Base-by-base conservation (phyloP, 306 rosid genomes). In the Gillenia trifoliata region DNA sequence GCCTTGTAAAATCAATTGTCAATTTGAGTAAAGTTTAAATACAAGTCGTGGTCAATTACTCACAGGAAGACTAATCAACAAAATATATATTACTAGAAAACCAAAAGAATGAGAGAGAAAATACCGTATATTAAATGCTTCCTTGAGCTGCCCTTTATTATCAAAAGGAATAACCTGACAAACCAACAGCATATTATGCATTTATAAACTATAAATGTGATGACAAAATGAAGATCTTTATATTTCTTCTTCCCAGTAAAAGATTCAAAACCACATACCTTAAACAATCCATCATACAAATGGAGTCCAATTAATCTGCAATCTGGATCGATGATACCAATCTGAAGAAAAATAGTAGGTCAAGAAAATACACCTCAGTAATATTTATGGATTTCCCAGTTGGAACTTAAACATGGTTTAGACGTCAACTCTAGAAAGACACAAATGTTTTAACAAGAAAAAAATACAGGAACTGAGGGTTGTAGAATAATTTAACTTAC, bases 271-370 rank as follows among this genome's bases (percentile, higher is more conserved):
- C 62, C 64, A 67, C 86, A 47, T 78, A 92, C 99, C 87, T 94
- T 94, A 71, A 94, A 94, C 86, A 94, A 82, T 38, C 97, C 99
- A 75, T 94, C 99, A 76, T 94, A 94, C 78, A 94, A 84, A 85
- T 94, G 99, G 72, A 94, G 99, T 77, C 97, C 99, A 78, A 94
- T 92, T 74, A 94, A 73, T 89, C 97, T 87, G 75, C 99, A 94
- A 77, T 94, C 98, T 71, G 99, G 99, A 80, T 94, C 99, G 16
- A 94, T 92, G 64, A 94, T 92, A 73, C 99, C 99, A 90, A 94
- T 94, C 99, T 94, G 92, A 78, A 85, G 62, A 76, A 72, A 45
- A 74, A 57, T 11, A 73, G 52, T 19, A 11, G 38, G 29, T 38
- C 55, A 56, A 60, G 40, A 12, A 55, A 52, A 11, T 29, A 33